These are phyloP conservation scores for Chaetomium tenue DNA, from an alignment of 495 filamentous ascomycete species.

Conservation along the genomic window DNA sequence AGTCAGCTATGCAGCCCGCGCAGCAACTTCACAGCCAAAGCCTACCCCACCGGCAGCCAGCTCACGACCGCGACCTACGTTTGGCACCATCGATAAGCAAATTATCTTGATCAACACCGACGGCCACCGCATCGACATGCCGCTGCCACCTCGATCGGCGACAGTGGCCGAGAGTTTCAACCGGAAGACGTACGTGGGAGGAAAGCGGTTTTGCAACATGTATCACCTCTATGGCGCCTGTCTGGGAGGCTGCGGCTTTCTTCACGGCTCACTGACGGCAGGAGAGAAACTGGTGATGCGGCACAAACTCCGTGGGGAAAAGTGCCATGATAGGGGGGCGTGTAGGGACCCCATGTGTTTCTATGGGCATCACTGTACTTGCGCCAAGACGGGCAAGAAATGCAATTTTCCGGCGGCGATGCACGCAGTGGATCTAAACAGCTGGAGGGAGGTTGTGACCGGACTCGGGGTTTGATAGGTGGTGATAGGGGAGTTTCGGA, in stretches of 20 bases:
- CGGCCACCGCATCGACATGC: slow-evolving; percentile 45
- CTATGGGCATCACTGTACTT: slow-evolving; percentile 45
- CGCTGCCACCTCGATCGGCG: slow-evolving; percentile 12
- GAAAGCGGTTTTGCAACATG: slow-evolving; percentile 46
- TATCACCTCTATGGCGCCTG: slow-evolving; percentile 46
- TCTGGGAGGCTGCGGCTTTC: slow-evolving; percentile 41
- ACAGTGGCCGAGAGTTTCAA: slow-evolving; percentile 11
- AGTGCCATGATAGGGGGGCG: slow-evolving; percentile 34
- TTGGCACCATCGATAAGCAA: slow-evolving; percentile 29
- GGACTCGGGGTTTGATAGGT: background rate
- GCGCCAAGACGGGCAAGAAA: background rate
- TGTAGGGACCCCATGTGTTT: slow-evolving; percentile 48
- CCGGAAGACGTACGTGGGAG: slow-evolving; percentile 34
- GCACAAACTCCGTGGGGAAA: slow-evolving; percentile 31
- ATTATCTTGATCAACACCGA: slow-evolving; percentile 47
- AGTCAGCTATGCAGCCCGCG: background rate
- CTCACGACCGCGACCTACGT: background rate
- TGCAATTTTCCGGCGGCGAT: slow-evolving; percentile 11
- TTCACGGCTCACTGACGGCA: slow-evolving; percentile 35
- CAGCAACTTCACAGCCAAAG: background rate
- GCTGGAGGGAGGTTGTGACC: slow-evolving; percentile 9
- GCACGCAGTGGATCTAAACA: slow-evolving; percentile 20
- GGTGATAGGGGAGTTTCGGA: background rate
- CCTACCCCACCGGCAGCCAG: background rate
- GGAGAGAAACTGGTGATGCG: slow-evolving; percentile 44